Conservation (phyloP, 106 monocot species). For the Dioscorea alata region DNA sequence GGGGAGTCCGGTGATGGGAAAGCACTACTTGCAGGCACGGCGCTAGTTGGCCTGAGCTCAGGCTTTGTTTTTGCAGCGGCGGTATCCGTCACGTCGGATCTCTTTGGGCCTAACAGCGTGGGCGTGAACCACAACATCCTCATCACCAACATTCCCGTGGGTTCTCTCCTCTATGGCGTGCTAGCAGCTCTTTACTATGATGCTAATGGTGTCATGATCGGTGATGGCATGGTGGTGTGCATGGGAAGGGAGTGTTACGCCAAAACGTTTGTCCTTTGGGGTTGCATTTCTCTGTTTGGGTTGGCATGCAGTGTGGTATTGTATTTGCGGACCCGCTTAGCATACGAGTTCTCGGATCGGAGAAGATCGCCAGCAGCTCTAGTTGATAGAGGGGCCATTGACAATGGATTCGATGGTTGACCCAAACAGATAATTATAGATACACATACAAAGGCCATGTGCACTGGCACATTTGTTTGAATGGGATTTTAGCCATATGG, state of each 20-base stretch:
- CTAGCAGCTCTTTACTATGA: slow-evolving; percentile 70
- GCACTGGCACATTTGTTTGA: no score
- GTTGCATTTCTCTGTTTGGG: slow-evolving; percentile 40
- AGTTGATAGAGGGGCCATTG: no score
- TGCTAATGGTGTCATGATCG: slow-evolving; percentile 23
- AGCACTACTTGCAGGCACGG: slow-evolving; percentile 48
- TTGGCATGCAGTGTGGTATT: slow-evolving; percentile 34
- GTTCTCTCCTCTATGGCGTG: slow-evolving; percentile 79
- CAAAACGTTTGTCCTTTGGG: slow-evolving; percentile 58
- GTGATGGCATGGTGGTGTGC: slow-evolving; percentile 44
- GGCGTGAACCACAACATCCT: slow-evolving; percentile 89
- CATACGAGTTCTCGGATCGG: slow-evolving; percentile 29
- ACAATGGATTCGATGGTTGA: no score
- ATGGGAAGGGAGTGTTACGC: slow-evolving; percentile 73
- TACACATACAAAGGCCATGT: no score
- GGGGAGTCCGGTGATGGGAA: slow-evolving; percentile 12
- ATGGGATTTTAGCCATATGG: no score
- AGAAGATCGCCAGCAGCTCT: background rate
- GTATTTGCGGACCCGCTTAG: slow-evolving; percentile 47
- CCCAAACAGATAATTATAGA: no score
- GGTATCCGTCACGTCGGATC: slow-evolving; percentile 72
- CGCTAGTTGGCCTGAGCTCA: slow-evolving; percentile 67
- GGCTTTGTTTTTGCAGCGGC: slow-evolving; percentile 84
- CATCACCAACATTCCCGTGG: slow-evolving; percentile 81
- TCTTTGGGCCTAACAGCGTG: slow-evolving; percentile 63